These are phyloP conservation scores for Xylaria telfairii DNA, from an alignment of 495 filamentous ascomycete species.

Conservation along the genomic window DNA sequence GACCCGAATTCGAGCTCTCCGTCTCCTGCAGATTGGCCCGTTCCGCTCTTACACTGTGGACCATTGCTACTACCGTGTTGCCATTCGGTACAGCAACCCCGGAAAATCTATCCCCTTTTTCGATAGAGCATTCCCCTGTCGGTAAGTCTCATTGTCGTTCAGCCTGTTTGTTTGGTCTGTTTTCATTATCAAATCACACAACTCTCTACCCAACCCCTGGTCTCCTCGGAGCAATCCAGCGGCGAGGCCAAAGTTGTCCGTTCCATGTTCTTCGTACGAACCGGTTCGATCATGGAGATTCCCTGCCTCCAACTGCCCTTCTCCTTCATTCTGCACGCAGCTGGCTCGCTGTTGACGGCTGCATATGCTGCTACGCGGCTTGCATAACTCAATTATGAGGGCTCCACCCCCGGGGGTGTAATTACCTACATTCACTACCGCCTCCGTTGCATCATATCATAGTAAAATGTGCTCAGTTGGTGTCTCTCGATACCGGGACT, in stretches of 20 bases:
- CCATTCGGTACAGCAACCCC: conserved; percentile 21
- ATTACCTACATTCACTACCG: not conserved
- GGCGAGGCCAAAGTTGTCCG: not conserved
- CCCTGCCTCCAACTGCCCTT: not conserved
- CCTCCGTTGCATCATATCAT: conserved; percentile 6
- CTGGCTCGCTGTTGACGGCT: conserved; percentile 14
- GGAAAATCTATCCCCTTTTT: conserved; percentile 24
- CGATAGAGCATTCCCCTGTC: conserved; percentile 26
- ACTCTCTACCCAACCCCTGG: conserved; percentile 20
- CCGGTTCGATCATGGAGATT: not conserved
- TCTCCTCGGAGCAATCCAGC: not conserved
- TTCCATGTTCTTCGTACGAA: not conserved
- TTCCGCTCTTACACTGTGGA: conserved; percentile 27
- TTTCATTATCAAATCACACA: conserved; percentile 30
- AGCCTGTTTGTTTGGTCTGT: conserved; percentile 37
- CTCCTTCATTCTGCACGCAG: conserved; percentile 19
- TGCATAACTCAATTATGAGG: conserved; percentile 18
- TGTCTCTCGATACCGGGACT: conserved; percentile 20
- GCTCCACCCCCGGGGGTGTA: conserved; percentile 20
- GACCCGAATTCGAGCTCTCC: conserved; percentile 6
- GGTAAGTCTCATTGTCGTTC: conserved; percentile 39
- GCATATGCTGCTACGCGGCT: conserved; percentile 26
- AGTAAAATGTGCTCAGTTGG: conserved; percentile 13
- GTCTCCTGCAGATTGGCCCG: conserved; percentile 18
- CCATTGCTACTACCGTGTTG: conserved; percentile 4